These are phyloP conservation scores for Suhomyces ambrosiae DNA, from an alignment of 1,139 yeast genomes.

Conservation along the genomic window DNA sequence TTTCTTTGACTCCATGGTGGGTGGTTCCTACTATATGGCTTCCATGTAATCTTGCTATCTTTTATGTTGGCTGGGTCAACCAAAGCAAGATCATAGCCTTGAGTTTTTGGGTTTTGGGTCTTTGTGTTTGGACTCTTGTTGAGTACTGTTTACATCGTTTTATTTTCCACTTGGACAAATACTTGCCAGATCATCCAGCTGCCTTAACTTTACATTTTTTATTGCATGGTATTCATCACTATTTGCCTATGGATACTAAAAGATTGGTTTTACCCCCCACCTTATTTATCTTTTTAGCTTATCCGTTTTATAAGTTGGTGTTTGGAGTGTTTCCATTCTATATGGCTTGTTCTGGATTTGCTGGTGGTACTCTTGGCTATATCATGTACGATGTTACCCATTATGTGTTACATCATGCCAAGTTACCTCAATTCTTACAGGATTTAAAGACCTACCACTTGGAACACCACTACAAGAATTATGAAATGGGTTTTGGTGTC, in stretches of 20 bases:
- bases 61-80: constrained; percentile 42
- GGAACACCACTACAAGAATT: constrained; percentile 97
- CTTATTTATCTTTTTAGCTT: constrained; percentile 54
- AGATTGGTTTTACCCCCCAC: constrained; percentile 97
- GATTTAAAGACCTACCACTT: constrained; percentile 84
- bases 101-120: constrained; percentile 59
- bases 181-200: constrained; percentile 76
- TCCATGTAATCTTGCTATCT: constrained; percentile 66
- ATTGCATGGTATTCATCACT: constrained; percentile 95
- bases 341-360: constrained; percentile 63
- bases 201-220: constrained; percentile 84
- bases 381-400: constrained; percentile 89
- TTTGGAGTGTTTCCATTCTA: constrained; percentile 45
- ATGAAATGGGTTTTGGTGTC: constrained; percentile 95
- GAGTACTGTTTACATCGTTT: constrained; percentile 90
- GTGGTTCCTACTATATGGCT: constrained; percentile 89
- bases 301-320: constrained; percentile 45
- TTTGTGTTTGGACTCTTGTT: constrained; percentile 87
- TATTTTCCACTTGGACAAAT: constrained; percentile 85
- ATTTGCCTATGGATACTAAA: constrained; percentile 92
- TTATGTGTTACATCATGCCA: constrained; percentile 79
- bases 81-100: constrained; percentile 39
- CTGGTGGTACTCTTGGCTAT: constrained; percentile 95
- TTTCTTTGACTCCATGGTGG: constrained; percentile 55
- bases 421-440: constrained; percentile 74